Evolutionary conservation across 2,329 filamentous ascomycete species (phyloP).

Genomic region (Daldinia sp.): DNA sequence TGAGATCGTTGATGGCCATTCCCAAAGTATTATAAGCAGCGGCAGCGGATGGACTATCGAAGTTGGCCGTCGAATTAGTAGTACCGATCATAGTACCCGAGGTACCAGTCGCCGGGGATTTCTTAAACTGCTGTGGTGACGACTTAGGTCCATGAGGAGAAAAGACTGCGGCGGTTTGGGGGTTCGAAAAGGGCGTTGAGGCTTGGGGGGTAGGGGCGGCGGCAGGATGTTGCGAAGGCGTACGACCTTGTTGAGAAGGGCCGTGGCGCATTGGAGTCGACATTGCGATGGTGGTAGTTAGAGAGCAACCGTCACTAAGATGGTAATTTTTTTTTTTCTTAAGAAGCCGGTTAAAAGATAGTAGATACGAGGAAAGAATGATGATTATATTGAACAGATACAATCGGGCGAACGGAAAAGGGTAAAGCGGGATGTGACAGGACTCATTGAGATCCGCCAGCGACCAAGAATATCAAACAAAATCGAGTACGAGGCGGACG

Average conservation of each 20-base stretch:
- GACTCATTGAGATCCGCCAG: not conserved
- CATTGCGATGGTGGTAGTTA: conserved; percentile 41
- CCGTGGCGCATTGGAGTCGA: conserved; percentile 54
- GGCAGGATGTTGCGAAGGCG: conserved; percentile 61
- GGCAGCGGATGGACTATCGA: conserved; percentile 73
- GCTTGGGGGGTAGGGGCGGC: conserved; percentile 73
- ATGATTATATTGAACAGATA: not conserved
- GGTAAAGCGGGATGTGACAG: not conserved
- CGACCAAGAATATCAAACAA: conserved; percentile 1
- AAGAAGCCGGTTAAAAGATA: not conserved
- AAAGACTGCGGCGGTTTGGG: conserved; percentile 67
- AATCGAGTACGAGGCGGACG: not conserved
- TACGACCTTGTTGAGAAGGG: conserved; percentile 64
- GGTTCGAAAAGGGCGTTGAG: conserved; percentile 72
- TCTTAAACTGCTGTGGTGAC: conserved; percentile 74
- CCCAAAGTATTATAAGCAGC: conserved; percentile 70
- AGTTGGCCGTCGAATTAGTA: conserved; percentile 63
- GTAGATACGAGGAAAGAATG: not conserved
- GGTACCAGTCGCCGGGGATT: conserved; percentile 66
- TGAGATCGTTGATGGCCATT: conserved; percentile 62
- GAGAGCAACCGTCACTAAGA: not conserved
- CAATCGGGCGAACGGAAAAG: not conserved
- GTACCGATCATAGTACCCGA: conserved; percentile 63
- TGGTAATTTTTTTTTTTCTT: not conserved
- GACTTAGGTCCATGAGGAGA: conserved; percentile 68